These are phyloP conservation scores for Dalbergia oliveri DNA, from an alignment of 306 rosid genomes.

Conservation along the genomic window DNA sequence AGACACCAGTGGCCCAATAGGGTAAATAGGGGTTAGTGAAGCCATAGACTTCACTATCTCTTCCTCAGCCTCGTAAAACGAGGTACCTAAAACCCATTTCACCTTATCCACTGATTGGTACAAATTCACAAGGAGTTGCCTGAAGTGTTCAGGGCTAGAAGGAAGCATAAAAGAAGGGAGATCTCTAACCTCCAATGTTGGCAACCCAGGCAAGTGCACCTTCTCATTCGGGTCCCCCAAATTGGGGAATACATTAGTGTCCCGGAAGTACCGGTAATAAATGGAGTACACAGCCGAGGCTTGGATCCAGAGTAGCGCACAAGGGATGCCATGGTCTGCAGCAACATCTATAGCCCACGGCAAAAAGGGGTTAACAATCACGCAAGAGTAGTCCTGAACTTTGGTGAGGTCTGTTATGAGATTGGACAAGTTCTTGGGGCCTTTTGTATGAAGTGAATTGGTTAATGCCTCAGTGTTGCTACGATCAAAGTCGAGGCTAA, in stretches of 20 bases:
- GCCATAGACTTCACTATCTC: constrained; percentile 59
- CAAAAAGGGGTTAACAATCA: constrained; percentile 57
- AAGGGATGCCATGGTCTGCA: constrained; percentile 50
- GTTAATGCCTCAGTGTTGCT: background rate
- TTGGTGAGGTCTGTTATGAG: constrained; percentile 48
- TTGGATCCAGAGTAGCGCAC: constrained; percentile 75
- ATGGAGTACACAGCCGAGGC: constrained; percentile 60
- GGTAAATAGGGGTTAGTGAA: constrained; percentile 43
- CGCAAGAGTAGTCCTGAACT: constrained; percentile 42
- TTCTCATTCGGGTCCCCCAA: constrained; percentile 45
- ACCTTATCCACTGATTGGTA: constrained; percentile 44
- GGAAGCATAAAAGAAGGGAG: constrained; percentile 65
- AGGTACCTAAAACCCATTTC: constrained; percentile 63
- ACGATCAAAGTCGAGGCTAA: constrained; percentile 56
- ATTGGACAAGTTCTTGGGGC: constrained; percentile 45
- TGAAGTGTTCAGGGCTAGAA: constrained; percentile 34
- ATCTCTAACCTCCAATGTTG: constrained; percentile 52
- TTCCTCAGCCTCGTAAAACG: constrained; percentile 61
- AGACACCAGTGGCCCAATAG: constrained; percentile 68
- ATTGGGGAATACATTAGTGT: constrained; percentile 18
- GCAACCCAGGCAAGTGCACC: constrained; percentile 58
- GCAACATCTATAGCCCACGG: constrained; percentile 61
- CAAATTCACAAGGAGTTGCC: background rate
- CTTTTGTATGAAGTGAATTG: constrained; percentile 39
- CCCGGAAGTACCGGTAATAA: constrained; percentile 50